Percentiles rank a stretch among this genome's conserved stretches.
Conservation (phyloP, 2,329 filamentous ascomycete species). For the Nemania sp. region DNA sequence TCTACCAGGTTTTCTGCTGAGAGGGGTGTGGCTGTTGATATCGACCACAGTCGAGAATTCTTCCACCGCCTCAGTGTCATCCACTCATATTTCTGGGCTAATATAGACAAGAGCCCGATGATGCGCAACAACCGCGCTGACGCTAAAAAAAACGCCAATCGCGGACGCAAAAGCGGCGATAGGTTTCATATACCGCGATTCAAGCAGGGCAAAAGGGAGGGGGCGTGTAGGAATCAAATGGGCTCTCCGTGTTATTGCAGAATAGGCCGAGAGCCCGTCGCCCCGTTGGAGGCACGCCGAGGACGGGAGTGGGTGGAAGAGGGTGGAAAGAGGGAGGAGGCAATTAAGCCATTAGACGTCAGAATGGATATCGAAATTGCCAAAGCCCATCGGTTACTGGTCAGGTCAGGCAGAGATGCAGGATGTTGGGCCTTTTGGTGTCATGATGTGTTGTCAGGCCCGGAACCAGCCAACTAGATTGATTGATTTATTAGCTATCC, state of each 20-base stretch:
- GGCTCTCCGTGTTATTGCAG: conserved; percentile 36
- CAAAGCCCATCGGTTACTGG: conserved; percentile 46
- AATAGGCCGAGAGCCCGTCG: conserved; percentile 39
- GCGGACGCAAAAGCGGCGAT: conserved; percentile 50
- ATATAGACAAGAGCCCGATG: conserved; percentile 36
- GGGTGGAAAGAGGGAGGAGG: conserved; percentile 36
- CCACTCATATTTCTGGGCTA: conserved; percentile 41
- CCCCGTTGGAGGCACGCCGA: conserved; percentile 40
- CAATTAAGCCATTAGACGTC: conserved; percentile 42
- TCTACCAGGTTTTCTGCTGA: conserved; percentile 26
- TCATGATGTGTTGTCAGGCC: conserved; percentile 66
- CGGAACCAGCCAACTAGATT: conserved; percentile 43
- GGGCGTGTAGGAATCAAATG: conserved; percentile 39
- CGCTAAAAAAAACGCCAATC: conserved; percentile 47
- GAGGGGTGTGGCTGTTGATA: conserved; percentile 30
- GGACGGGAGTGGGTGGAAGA: conserved; percentile 24
- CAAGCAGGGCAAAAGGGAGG: conserved; percentile 7
- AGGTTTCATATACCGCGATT: conserved; percentile 37
- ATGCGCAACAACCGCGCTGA: conserved; percentile 55
- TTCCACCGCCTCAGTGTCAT: conserved; percentile 32
- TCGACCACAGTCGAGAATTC: conserved; percentile 26
- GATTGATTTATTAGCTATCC: conserved; percentile 31
- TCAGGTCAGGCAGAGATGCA: conserved; percentile 62
- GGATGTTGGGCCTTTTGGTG: conserved; percentile 57
- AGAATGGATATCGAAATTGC: conserved; percentile 46